These are phyloP conservation scores for Diospyros kaki DNA, from an alignment of 148 eudicot genomes.

Conservation along the genomic window DNA sequence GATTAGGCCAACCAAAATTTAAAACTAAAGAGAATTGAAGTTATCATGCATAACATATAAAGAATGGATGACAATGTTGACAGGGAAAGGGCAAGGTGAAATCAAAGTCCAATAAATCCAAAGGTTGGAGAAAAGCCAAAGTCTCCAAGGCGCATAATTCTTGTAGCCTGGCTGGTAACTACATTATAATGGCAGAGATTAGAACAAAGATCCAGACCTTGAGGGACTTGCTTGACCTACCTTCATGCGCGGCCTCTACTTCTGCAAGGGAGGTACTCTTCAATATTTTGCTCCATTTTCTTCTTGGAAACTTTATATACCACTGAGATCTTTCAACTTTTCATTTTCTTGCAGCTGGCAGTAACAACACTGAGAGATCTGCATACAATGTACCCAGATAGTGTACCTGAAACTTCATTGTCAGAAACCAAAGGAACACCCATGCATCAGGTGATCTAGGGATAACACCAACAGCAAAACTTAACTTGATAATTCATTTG, in stretches of 20 bases:
- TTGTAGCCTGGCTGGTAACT: conserved; percentile 38
- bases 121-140: conserved; percentile 28
- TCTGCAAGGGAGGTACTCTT: conserved; percentile 60
- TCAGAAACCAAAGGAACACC: conserved; percentile 54
- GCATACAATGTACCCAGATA: conserved; percentile 66
- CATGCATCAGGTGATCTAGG: conserved; percentile 52
- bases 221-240: conserved; percentile 76
- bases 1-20: neutral
- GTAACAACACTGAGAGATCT: conserved; percentile 73
- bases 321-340: neutral
- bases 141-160: conserved; percentile 32
- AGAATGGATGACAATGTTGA: neutral
- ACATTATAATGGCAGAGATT: conserved; percentile 56
- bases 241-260: conserved; percentile 62
- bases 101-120: neutral
- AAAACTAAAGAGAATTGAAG: neutral
- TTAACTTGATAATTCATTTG: neutral
- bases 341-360: conserved; percentile 46
- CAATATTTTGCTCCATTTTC: neutral
- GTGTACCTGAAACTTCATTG: conserved; percentile 37
- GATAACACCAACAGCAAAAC: neutral
- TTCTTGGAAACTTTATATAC: neutral
- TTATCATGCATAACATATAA: neutral
- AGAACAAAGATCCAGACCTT: conserved; percentile 64
- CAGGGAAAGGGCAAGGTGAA: conserved; percentile 19